Conservation (phyloP, 257 asterid species). For the Verbascum thapsus region DNA sequence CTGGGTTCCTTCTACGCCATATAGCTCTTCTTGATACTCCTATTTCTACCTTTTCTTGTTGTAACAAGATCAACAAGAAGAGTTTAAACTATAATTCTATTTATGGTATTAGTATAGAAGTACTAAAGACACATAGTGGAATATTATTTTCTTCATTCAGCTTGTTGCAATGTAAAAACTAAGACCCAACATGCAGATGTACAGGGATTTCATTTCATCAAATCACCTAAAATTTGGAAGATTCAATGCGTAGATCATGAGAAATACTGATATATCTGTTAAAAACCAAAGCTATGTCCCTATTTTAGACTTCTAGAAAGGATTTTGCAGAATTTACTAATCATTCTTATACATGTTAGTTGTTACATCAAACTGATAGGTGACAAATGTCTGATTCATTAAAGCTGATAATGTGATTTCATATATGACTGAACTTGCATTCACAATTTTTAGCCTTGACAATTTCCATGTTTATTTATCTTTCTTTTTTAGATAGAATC, state of each 20-base stretch:
- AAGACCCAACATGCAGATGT: background rate
- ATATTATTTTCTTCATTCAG: background rate
- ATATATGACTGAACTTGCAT: constrained; percentile 1
- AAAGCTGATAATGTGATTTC: constrained; percentile 9
- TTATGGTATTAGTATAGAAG: background rate
- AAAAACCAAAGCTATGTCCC: background rate
- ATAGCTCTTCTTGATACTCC: background rate
- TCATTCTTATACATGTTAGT: background rate
- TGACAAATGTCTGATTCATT: constrained; percentile 3
- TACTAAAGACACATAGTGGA: background rate
- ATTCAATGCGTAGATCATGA: background rate
- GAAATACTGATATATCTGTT: background rate
- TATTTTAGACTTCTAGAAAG: background rate
- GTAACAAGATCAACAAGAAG: background rate
- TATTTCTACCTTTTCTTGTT: background rate
- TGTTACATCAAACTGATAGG: background rate
- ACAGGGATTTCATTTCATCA: background rate
- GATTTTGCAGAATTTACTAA: background rate
- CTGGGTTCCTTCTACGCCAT: no score
- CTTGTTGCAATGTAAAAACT: background rate
- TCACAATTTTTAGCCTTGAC: constrained; percentile 23
- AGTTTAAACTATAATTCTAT: background rate
- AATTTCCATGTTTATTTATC: background rate
- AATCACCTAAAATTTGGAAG: constrained; percentile 4
- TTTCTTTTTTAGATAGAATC: no score